These are phyloP conservation scores for Trichosporon sp. DNA, from an alignment of 1,284 basidiomycete species.

Conservation along the genomic window DNA sequence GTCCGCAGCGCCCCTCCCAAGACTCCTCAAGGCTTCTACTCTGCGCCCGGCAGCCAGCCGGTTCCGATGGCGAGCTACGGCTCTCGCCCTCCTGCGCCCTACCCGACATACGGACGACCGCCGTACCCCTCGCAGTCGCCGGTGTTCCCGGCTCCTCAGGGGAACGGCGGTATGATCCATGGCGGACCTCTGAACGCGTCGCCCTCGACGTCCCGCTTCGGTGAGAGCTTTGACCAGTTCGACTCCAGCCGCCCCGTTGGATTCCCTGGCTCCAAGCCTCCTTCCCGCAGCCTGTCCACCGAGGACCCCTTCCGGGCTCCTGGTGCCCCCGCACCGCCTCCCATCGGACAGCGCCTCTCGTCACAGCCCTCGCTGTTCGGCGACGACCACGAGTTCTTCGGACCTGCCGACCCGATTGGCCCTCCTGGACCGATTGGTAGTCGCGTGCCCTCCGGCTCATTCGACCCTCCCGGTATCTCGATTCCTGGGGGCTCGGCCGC, in stretches of 20 bases:
- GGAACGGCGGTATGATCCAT: constrained; percentile 35
- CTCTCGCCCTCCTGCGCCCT: constrained; percentile 27
- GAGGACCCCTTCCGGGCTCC: constrained; percentile 45
- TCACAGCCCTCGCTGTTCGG: constrained; percentile 28
- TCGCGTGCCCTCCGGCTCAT: constrained; percentile 21
- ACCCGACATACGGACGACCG: constrained; percentile 22
- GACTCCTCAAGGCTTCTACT: constrained; percentile 44
- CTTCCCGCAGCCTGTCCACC: constrained; percentile 34
- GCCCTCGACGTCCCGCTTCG: constrained; percentile 40
- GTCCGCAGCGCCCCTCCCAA: constrained; percentile 37
- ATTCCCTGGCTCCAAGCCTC: constrained; percentile 35
- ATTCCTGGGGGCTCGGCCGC: neutral
- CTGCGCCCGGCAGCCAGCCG: constrained; percentile 19
- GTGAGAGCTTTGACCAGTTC: constrained; percentile 28
- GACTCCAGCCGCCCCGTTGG: constrained; percentile 38
- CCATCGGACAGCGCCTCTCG: constrained; percentile 41
- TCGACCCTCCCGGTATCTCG: constrained; percentile 15
- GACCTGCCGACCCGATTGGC: constrained; percentile 22
- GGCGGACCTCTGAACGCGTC: constrained; percentile 31
- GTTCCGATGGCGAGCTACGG: constrained; percentile 26
- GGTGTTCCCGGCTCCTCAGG: constrained; percentile 35
- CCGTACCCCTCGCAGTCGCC: constrained; percentile 37
- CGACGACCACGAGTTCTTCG: constrained; percentile 24
- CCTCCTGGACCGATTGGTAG: constrained; percentile 29
- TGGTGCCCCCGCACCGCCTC: constrained; percentile 33